Evolutionary conservation across 495 filamentous ascomycete genomes (phyloP).

Genomic region (Trichocladium uniseriatum): DNA sequence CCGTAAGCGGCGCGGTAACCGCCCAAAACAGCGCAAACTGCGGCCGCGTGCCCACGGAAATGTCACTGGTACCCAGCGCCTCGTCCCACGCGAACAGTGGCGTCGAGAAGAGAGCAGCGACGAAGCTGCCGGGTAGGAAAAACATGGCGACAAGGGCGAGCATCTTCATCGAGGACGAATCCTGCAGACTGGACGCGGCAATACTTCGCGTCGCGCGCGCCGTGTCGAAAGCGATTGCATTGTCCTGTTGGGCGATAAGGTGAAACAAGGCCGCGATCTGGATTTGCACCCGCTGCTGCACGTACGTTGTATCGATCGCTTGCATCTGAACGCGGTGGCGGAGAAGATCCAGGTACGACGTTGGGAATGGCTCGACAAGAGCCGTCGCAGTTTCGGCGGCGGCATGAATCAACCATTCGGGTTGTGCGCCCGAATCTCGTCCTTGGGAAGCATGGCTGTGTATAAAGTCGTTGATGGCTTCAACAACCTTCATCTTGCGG

Average conservation of each 20-base stretch:
- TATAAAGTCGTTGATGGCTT: conserved; percentile 21
- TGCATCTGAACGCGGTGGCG: conserved; percentile 21
- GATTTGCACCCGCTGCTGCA: conserved; percentile 25
- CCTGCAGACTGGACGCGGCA: conserved; percentile 33
- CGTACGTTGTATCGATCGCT: conserved; percentile 20
- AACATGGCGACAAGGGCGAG: conserved; percentile 47
- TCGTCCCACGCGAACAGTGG: conserved; percentile 23
- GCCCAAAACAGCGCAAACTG: conserved; percentile 26
- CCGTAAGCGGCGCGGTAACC: conserved; percentile 21
- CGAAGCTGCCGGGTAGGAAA: conserved; percentile 45
- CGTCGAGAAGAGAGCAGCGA: conserved; percentile 28
- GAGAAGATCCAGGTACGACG: conserved; percentile 4
- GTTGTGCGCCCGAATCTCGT: too few relatives aligned
- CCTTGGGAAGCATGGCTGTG: conserved; percentile 1
- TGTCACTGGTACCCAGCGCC: background rate
- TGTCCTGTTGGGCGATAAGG: conserved; percentile 27
- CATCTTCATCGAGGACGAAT: conserved; percentile 44
- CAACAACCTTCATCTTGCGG: conserved; percentile 20
- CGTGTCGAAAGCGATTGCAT: conserved; percentile 22
- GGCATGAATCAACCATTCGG: too few relatives aligned
- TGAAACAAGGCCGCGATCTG: conserved; percentile 25
- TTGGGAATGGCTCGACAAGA: background rate
- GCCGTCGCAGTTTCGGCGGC: too few relatives aligned
- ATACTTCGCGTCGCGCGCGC: conserved; percentile 27
- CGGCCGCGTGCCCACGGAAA: conserved; percentile 14